Percentiles rank a stretch among this genome's conserved stretches.
Evolutionary conservation across 208 protist genomes (phyloP).

Genomic region (Trypanosoma avium): DNA sequence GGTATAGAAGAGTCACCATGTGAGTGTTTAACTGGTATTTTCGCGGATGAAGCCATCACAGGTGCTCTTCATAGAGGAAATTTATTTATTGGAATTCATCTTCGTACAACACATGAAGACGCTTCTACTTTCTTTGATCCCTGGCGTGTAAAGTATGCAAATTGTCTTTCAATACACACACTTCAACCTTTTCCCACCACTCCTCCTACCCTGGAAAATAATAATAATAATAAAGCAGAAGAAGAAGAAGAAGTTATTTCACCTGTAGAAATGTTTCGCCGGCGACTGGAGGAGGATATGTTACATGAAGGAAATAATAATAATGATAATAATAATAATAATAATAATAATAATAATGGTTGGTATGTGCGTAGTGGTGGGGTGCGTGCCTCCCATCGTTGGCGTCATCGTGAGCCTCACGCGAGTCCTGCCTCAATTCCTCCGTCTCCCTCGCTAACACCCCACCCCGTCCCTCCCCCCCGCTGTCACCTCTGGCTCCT

Average conservation of each 20-base stretch:
- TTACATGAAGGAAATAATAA: not conserved
- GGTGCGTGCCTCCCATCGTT: not conserved
- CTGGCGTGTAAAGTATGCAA: conserved; percentile 10
- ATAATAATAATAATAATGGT: not conserved
- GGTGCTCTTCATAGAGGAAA: not conserved
- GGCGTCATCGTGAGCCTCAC: not conserved
- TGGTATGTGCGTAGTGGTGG: not conserved
- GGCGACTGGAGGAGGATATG: not conserved
- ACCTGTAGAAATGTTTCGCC: not conserved
- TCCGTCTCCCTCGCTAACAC: no score
- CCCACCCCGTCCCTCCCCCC: no score
- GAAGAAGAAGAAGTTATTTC: no score
- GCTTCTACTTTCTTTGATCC: conserved; percentile 1
- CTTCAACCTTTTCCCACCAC: no score
- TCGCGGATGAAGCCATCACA: not conserved
- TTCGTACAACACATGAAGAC: not conserved
- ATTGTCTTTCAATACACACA: conserved; percentile 5
- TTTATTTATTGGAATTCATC: conserved; percentile 13
- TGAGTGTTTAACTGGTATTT: conserved; percentile 11
- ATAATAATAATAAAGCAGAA: no score
- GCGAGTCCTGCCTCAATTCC: no score
- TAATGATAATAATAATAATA: not conserved
- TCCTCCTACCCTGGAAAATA: no score
- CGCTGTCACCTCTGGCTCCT: conserved; percentile 16
- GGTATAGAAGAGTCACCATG: conserved; percentile 6